Evolutionary conservation across 495 filamentous ascomycete species (phyloP), one percentile per base, ranked within the genome.

Genomic region (Pyrenula aspistea): DNA sequence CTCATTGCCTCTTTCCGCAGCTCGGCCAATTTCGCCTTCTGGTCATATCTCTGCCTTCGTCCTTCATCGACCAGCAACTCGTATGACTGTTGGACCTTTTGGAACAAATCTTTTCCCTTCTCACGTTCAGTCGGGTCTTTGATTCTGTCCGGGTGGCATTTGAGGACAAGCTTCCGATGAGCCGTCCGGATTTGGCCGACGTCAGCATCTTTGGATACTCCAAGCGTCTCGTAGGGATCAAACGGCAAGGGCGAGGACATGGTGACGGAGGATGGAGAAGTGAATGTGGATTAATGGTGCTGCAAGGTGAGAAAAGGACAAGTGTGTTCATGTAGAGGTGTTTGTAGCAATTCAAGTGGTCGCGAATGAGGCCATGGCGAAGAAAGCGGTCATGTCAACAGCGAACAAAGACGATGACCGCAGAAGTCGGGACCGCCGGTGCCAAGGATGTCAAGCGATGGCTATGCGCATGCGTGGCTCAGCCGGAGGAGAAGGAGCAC

Each of bases 131-230:
- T 75, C 61, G 84, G 78, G 59, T 94, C 87, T 63, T 89, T 82
- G 53, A 96, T 81, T 74, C 97, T 97, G 77, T 98, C 93, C 25
- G 93, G 93, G 66, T 98, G 93, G 66, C 84, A 91, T 72, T 89
- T 90, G 56, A 97, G 81, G 55, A 89, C 91, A 22, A 96, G 85
- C 71, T 95, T 97, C 59, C 89, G 87, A 74, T 96, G 86, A 19
- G 89, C 85, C 51, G 78, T 74, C 59, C 89, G 84, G 67, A 98
- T 92, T 57, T 84, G 81, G 22, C 83, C 63, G 21, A 86, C 69
- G 53, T 86, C 78, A 48, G 89, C 89, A 67, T 88, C 82, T 64
- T 83, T 87, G 48, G 84, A 62, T 50, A 98, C 78, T 50, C 89
- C 88, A 47, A 98, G 80, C 15, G 81, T 74, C 55, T 78, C 81